Conservation (phyloP, 768 basidiomycete genomes). For the Filobasidium floriforme region DNA sequence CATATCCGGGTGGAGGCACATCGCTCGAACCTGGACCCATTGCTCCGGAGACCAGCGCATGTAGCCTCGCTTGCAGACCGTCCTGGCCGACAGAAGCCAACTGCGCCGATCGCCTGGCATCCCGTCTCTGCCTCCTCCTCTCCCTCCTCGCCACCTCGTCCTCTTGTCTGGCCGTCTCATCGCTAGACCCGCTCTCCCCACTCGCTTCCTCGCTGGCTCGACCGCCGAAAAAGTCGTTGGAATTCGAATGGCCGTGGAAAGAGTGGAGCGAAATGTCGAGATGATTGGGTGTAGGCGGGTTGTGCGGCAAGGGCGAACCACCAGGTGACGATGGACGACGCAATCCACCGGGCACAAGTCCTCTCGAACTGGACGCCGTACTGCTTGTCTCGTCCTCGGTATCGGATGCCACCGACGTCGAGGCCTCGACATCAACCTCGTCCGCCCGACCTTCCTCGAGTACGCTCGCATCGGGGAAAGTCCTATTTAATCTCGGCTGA, state of each 20-base stretch:
- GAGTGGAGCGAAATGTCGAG: slow-evolving; percentile 48
- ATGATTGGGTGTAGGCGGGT: slow-evolving; percentile 49
- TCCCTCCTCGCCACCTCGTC: slow-evolving; percentile 11
- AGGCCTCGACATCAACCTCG: slow-evolving; percentile 4
- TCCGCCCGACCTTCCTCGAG: slow-evolving; percentile 12
- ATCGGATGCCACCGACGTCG: neutral
- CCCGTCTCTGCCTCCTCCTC: slow-evolving; percentile 7
- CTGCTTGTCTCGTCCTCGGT: slow-evolving; percentile 6
- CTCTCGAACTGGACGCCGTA: neutral
- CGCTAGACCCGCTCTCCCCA: slow-evolving; percentile 34
- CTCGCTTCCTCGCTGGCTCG: slow-evolving; percentile 24
- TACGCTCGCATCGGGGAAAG: slow-evolving; percentile 14
- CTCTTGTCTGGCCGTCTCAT: slow-evolving; percentile 9
- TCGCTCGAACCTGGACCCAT: slow-evolving; percentile 23
- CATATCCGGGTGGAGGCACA: slow-evolving; percentile 43
- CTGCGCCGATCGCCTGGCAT: neutral
- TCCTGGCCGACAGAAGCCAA: slow-evolving; percentile 2
- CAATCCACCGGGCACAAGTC: neutral
- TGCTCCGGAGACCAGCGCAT: slow-evolving; percentile 4
- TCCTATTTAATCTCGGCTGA: slow-evolving; percentile 14
- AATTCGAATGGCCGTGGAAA: slow-evolving; percentile 31
- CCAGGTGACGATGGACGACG: slow-evolving; percentile 10
- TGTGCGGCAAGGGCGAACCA: slow-evolving; percentile 39
- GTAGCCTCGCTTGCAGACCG: slow-evolving; percentile 16
- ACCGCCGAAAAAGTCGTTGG: slow-evolving; percentile 35